These are phyloP conservation scores for Gigaspora rosea DNA, from an alignment of 192 early-diverging fungal genomes.

Conservation along the genomic window DNA sequence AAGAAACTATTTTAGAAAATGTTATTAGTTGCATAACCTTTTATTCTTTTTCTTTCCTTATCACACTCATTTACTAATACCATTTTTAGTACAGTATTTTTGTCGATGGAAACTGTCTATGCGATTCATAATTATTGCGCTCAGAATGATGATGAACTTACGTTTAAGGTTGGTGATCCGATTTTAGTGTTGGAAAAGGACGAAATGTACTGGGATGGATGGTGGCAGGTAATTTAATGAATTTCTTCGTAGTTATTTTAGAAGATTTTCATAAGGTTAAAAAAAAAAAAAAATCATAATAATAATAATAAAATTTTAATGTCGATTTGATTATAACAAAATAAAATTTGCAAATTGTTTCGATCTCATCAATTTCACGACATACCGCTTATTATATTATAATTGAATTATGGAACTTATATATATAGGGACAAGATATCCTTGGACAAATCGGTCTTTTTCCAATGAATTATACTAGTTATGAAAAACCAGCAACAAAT, in stretches of 20 bases:
- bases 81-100: too few relatives aligned
- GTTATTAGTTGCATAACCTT: too few relatives aligned
- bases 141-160: slow-evolving; percentile 71
- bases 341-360: too few relatives aligned
- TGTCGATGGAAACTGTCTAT: slow-evolving; percentile 46
- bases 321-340: too few relatives aligned
- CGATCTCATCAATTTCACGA: too few relatives aligned
- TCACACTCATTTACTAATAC: too few relatives aligned
- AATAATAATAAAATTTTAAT: too few relatives aligned
- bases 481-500: slow-evolving; percentile 32
- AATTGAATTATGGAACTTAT: too few relatives aligned
- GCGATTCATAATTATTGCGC: slow-evolving; percentile 59
- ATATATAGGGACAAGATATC: slow-evolving; percentile 61
- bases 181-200: slow-evolving; percentile 73
- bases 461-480: slow-evolving; percentile 66
- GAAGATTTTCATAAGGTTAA: neutral
- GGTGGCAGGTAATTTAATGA: slow-evolving; percentile 67
- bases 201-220: slow-evolving; percentile 70
- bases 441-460: slow-evolving; percentile 72
- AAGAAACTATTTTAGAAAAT: too few relatives aligned
- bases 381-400: too few relatives aligned
- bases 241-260: neutral
- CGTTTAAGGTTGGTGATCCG: slow-evolving; percentile 63
- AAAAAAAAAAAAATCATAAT: neutral
- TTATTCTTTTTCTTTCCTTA: too few relatives aligned